A percentile compares a stretch with the other conserved stretches of the same genome.
These are phyloP conservation scores for Naganishia cerealis DNA, from an alignment of 1,284 basidiomycete species.

Conservation along the genomic window DNA sequence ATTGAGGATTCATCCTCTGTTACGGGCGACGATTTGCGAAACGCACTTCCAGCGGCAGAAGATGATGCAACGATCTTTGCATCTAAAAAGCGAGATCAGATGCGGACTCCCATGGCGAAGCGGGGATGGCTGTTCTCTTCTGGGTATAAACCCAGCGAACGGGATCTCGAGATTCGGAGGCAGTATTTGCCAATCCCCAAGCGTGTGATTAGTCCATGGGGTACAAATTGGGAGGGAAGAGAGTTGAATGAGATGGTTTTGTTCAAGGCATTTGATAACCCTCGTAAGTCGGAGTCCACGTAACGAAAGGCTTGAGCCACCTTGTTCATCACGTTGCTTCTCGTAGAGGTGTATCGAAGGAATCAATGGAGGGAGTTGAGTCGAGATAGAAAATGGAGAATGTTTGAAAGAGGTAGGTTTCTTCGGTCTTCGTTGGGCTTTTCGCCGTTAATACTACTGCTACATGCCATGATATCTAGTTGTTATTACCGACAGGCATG, in stretches of 20 bases:
- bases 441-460: background rate
- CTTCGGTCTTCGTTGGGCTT: background rate
- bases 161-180: conserved; percentile 15
- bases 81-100: background rate
- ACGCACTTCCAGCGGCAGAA: conserved; percentile 3
- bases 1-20: background rate
- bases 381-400: conserved; percentile 26
- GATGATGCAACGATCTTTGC: conserved; percentile 5
- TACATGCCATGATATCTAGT: conserved; percentile 29
- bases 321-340: background rate
- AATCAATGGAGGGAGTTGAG: conserved; percentile 23
- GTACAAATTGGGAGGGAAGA: conserved; percentile 28
- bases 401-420: conserved; percentile 26
- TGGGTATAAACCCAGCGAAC: conserved; percentile 10
- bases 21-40: background rate
- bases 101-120: background rate
- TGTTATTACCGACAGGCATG: conserved; percentile 42
- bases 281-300: conserved; percentile 1
- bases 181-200: conserved; percentile 17
- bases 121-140: conserved; percentile 24
- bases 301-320: background rate
- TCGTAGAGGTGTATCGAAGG: conserved; percentile 13
- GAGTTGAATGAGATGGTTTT: conserved; percentile 32
- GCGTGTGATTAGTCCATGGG: conserved; percentile 27
- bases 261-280: conserved; percentile 18